Base-by-base conservation (phyloP, 2,329 filamentous ascomycete genomes). In the Phymatotrichopsis omnivora region DNA sequence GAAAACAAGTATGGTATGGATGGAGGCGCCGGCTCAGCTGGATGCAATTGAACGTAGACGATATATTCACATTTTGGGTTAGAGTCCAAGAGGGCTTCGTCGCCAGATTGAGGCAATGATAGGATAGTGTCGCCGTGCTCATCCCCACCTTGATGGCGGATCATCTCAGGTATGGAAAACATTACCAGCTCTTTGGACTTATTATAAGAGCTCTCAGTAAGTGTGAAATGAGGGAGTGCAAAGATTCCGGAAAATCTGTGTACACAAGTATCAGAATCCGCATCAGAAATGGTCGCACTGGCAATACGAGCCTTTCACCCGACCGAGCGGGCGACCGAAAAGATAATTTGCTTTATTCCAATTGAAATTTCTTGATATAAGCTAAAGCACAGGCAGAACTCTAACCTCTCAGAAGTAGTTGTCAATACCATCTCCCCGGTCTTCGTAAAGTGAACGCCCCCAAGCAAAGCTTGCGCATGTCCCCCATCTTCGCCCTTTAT, bases 41-140 rank as follows among this genome's bases (percentile, higher is more conserved):
- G 75, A 51, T 82, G 72, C 30, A 89, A 71, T 61, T 96, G 91
- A 23, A 89, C 68, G 62, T 87, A 96, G 43, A 93, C 67, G 38
- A 98, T 68, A 59, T 85, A 85, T 63, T 98, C 91, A 69, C 91
- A 98, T 56, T 84, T 82, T 0, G 85, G 85, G 25, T 72, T 64
- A 14, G 76, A 73, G 48, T 73, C n/a, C n/a, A n/a, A n/a, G n/a
- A n/a, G n/a, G n/a, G n/a, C n/a, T n/a, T n/a, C n/a, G n/a, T n/a
- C n/a, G n/a, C n/a, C n/a, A n/a, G n/a, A n/a, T n/a, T n/a, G n/a
- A n/a, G n/a, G n/a, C n/a, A n/a, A n/a, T 71, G 46, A 67, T 68
- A 8, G 72, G 66, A 50, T 81, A 78, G 17, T 74, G 58, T 61
- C 16, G 55, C 57, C 49, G 20, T 49, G 50, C 17, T 52, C 50